phyloP scores from a whole-genome alignment of 768 basidiomycete species.

The Myochromella boudieri region DNA sequence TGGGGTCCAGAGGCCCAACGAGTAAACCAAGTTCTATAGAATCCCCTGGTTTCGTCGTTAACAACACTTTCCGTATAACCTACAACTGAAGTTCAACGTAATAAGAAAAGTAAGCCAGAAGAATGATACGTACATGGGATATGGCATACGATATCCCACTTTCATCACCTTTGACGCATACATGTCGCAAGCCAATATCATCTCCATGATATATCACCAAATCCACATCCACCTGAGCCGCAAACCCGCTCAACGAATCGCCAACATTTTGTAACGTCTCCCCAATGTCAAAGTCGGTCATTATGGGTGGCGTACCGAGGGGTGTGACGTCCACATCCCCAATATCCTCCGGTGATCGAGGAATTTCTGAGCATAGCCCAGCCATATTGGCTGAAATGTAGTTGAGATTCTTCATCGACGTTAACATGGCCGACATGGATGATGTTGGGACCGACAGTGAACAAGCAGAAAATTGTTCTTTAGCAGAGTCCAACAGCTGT shows the following conservation, averaged over 20 bases:
- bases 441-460: constrained; percentile 85
- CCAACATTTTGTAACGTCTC: constrained; percentile 89
- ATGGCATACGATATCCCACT: constrained; percentile 79
- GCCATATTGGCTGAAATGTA: constrained; percentile 88
- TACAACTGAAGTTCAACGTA: constrained; percentile 27
- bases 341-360: not conserved
- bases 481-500: constrained; percentile 88
- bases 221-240: constrained; percentile 84
- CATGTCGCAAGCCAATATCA: constrained; percentile 76
- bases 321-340: not conserved
- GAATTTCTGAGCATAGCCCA: constrained; percentile 39
- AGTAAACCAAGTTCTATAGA: constrained; percentile 84
- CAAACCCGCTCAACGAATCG: constrained; percentile 82
- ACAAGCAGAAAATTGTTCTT: constrained; percentile 91
- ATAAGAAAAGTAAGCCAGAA: constrained; percentile 17
- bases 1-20: constrained; percentile 30
- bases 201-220: constrained; percentile 90
- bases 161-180: constrained; percentile 84
- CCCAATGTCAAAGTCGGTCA: constrained; percentile 88
- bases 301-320: constrained; percentile 9
- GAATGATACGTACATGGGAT: constrained; percentile 74
- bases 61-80: constrained; percentile 84
- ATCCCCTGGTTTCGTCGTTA: constrained; percentile 69
- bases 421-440: constrained; percentile 85
- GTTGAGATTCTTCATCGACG: constrained; percentile 91